Evolutionary conservation across 1,284 basidiomycete genomes (phyloP), one percentile per base, ranked within the genome.

Genomic region (Fomitopsis pinicola): DNA sequence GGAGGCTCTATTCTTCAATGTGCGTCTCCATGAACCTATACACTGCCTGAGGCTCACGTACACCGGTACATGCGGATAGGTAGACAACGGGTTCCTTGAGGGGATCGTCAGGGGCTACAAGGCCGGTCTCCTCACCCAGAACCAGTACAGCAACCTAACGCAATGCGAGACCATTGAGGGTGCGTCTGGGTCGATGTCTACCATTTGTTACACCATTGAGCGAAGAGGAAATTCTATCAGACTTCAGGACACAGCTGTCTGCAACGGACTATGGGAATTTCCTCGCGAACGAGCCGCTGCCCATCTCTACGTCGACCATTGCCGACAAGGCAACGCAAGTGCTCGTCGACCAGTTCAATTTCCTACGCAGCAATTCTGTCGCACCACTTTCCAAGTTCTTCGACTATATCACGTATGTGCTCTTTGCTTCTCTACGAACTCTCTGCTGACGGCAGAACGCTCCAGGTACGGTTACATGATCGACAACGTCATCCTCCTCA

Each of bases 231-330:
- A 61, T 10, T 3, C 33, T 36, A 19, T 60, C 66, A 97, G 95
- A 97, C 77, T 89, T 98, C 74, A 82, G 93, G 64, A 94, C 95
- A 61, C 95, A 98, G 71, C 83, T 99, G 52, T 92, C 93, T 8
- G 88, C 96, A 7, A 99, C 97, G 10, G 97, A 99, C 80, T 99
- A 99, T 76, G 95, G 96, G 72, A 98, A 95, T 79, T 99, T 99
- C 75, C 89, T 99, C 55, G 89, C 97, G 42, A 98, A 98, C 73
- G 97, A 99, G 75, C 90, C 96, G 3, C 84, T 94, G n/a, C 97
- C 96, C 17, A 85, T 98, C 63, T 94, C 94, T 57, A 98, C 97
- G 7, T 90, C 94, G 5, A 96, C 94, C 56, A 98, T 99, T 72
- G 87, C 94, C 15, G 95, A 97, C 77, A 96, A 92, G 77, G 97